These are phyloP conservation scores for Rhodamnia rubescens DNA, from an alignment of 345 rosid genomes.

Conservation along the genomic window DNA sequence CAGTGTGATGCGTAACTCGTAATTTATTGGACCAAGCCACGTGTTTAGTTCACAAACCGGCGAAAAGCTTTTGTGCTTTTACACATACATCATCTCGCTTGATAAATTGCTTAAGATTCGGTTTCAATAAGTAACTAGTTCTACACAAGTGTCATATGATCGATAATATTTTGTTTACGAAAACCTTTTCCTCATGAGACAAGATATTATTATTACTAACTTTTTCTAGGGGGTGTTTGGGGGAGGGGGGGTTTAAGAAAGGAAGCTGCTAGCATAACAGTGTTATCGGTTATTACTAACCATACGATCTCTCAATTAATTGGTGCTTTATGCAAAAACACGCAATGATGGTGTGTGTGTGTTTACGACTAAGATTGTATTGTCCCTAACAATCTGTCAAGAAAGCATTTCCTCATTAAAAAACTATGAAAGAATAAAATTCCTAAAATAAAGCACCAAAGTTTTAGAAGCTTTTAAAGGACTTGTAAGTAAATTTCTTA, in stretches of 20 bases:
- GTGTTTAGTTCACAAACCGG: neutral
- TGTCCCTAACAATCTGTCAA: no score
- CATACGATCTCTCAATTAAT: no score
- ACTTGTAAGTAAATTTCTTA: neutral
- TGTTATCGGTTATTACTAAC: no score
- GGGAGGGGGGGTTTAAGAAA: neutral
- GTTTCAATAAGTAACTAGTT: neutral
- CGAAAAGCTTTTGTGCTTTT: neutral
- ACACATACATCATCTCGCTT: neutral
- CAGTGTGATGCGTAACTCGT: neutral
- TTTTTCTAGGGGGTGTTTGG: neutral
- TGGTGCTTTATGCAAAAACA: no score
- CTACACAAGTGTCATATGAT: neutral
- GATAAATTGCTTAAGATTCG: neutral
- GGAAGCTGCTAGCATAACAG: no score
- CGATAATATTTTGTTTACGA: neutral
- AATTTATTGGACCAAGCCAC: neutral
- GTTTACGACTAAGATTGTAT: no score
- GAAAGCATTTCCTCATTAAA: no score
- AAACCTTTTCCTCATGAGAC: neutral
- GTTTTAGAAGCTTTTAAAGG: neutral
- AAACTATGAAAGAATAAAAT: neutral
- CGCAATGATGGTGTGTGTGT: no score
- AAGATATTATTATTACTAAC: accelerated
- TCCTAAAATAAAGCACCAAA: neutral